These are phyloP conservation scores for Suillus americanus DNA, from an alignment of 768 basidiomycete species.

Conservation along the genomic window DNA sequence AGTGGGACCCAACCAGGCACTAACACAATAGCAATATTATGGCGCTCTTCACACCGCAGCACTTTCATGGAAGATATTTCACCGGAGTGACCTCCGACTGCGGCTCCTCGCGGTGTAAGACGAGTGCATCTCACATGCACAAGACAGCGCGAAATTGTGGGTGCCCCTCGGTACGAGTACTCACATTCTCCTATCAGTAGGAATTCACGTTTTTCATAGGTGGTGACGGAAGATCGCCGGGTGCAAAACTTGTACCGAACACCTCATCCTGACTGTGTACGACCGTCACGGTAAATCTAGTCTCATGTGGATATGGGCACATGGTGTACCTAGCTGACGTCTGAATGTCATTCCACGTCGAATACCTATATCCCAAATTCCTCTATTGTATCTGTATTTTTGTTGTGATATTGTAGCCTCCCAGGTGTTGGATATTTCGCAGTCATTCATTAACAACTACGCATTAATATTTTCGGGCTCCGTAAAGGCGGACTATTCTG, in stretches of 20 bases:
- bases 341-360: slow-evolving; percentile 1
- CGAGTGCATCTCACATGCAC: slow-evolving; percentile 34
- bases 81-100: slow-evolving; percentile 34
- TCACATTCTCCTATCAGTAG: slow-evolving; percentile 14
- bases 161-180: slow-evolving; percentile 26
- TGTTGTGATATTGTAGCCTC: neutral
- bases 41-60: slow-evolving; percentile 21
- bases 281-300: slow-evolving; percentile 14
- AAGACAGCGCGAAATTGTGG: slow-evolving; percentile 35
- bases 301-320: slow-evolving; percentile 5
- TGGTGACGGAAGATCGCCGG: slow-evolving; percentile 35
- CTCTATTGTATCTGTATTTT: neutral
- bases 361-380: slow-evolving; percentile 20
- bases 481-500: neutral
- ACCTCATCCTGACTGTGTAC: slow-evolving; percentile 32
- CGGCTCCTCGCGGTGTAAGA: slow-evolving; percentile 31
- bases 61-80: slow-evolving; percentile 39
- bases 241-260: slow-evolving; percentile 38
- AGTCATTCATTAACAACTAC: slow-evolving; percentile 2
- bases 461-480: neutral
- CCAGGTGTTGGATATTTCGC: neutral
- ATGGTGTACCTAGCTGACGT: neutral
- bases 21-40: neutral
- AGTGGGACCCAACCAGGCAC: neutral
- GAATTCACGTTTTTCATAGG: slow-evolving; percentile 16